phyloP scores from a whole-genome alignment of 2,329 filamentous ascomycete species.

The Colletotrichum caudatum region DNA sequence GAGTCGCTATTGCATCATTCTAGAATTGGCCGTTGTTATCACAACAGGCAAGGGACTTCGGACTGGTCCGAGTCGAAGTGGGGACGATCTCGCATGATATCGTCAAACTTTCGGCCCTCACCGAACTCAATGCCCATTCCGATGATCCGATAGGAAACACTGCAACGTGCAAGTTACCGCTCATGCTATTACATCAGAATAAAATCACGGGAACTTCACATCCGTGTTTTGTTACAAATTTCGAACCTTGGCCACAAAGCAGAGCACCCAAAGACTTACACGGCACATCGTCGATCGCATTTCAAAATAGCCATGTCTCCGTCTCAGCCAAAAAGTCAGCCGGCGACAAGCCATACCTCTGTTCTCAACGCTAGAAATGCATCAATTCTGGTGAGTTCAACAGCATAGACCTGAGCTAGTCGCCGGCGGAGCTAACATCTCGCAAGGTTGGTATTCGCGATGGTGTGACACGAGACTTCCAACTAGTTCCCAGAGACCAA shows the following conservation, averaged over 20 bases:
- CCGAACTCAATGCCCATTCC: not conserved
- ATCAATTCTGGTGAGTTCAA: conserved; percentile 42
- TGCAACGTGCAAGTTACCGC: no score
- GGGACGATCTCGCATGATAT: not conserved
- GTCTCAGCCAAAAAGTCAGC: conserved; percentile 13
- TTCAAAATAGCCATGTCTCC: conserved; percentile 17
- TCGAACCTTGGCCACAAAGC: not conserved
- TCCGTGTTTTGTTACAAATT: not conserved
- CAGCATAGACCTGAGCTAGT: not conserved
- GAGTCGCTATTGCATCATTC: not conserved
- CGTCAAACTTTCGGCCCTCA: conserved; percentile 6
- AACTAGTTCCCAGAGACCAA: conserved; percentile 44
- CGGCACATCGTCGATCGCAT: not conserved
- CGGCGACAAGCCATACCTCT: conserved; percentile 43
- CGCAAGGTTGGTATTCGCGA: conserved; percentile 46
- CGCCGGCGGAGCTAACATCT: not conserved
- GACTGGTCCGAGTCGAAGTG: conserved; percentile 13
- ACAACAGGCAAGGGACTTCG: conserved; percentile 1
- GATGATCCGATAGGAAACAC: not conserved
- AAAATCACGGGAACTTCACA: not conserved
- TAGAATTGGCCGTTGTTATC: not conserved
- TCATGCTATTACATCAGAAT: not conserved
- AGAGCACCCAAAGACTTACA: not conserved
- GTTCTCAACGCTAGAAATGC: conserved; percentile 46
- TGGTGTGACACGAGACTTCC: conserved; percentile 45